Evolutionary conservation across 805 yeast genomes (phyloP).

Genomic region (Zygosaccharomyces rouxii): DNA sequence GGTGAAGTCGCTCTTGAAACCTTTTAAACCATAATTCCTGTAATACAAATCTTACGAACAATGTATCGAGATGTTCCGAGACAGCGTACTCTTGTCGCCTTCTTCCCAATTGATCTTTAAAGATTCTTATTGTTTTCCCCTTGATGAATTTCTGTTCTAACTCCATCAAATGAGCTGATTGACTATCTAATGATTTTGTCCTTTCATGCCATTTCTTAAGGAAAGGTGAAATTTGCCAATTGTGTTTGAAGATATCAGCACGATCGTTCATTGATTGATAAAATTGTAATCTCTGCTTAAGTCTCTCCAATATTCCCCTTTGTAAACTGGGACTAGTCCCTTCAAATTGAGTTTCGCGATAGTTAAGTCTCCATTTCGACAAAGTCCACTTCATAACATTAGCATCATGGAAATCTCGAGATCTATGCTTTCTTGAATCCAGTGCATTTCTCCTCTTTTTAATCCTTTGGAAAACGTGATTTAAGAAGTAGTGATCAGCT

Average conservation of each 20-base stretch:
- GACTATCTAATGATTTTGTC: neutral
- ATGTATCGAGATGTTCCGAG: conserved; percentile 3
- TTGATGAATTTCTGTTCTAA: conserved; percentile 14
- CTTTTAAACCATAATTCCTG: conserved; percentile 22
- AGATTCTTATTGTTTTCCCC: conserved; percentile 8
- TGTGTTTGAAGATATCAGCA: conserved; percentile 11
- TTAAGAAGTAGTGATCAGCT: conserved; percentile 26
- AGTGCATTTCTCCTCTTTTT: conserved; percentile 6
- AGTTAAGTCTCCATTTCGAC: conserved; percentile 3
- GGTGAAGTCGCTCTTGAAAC: conserved; percentile 15
- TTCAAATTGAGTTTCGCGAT: conserved; percentile 2
- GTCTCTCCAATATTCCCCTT: neutral
- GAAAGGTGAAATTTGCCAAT: conserved; percentile 8
- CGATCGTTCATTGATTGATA: conserved; percentile 14
- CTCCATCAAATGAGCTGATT: neutral
- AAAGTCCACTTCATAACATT: neutral
- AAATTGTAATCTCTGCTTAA: conserved; percentile 7
- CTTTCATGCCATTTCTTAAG: conserved; percentile 7
- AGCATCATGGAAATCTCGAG: neutral
- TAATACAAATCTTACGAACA: conserved; percentile 14
- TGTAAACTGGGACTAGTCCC: neutral
- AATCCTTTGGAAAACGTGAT: conserved; percentile 16
- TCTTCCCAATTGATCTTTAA: conserved; percentile 8
- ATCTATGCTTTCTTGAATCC: neutral
- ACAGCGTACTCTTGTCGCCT: conserved; percentile 14